Conservation (phyloP, 1,139 yeast species). For the Zygosaccharomyces sapae region DNA sequence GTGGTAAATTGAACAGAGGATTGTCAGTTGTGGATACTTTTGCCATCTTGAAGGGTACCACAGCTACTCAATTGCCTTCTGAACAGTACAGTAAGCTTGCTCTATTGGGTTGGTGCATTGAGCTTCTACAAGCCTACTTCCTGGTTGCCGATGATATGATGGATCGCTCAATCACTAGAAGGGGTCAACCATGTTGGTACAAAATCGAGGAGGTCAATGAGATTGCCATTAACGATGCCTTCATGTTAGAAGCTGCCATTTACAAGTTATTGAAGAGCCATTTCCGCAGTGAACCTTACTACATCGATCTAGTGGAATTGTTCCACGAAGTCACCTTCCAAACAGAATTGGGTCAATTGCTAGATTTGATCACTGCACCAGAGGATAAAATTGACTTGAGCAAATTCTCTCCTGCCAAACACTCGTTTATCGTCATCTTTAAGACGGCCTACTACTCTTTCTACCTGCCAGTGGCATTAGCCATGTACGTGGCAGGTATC, state of each 20-base stretch:
- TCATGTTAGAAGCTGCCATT: conserved; percentile 94
- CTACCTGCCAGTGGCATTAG: conserved; percentile 94
- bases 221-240: conserved; percentile 95
- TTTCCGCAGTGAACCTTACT: conserved; percentile 76
- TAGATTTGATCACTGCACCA: conserved; percentile 95
- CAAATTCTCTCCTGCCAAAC: conserved; percentile 83
- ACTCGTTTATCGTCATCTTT: conserved; percentile 90
- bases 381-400: conserved; percentile 86
- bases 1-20: conserved; percentile 96
- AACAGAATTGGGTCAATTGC: conserved; percentile 93
- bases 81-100: conserved; percentile 83
- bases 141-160: conserved; percentile 97
- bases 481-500: conserved; percentile 89
- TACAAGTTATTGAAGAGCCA: conserved; percentile 84
- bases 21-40: conserved; percentile 92
- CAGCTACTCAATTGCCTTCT: conserved; percentile 50
- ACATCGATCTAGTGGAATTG: conserved; percentile 84
- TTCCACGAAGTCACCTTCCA: conserved; percentile 95
- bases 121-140: conserved; percentile 91
- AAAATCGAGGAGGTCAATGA: conserved; percentile 73
- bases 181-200: conserved; percentile 99
- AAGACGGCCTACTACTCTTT: conserved; percentile 98
- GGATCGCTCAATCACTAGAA: conserved; percentile 95
- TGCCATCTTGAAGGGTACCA: conserved; percentile 65
- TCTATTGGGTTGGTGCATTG: conserved; percentile 92